Conservation (phyloP, 2,329 filamentous ascomycete species). For the Peltaster fructicola region DNA sequence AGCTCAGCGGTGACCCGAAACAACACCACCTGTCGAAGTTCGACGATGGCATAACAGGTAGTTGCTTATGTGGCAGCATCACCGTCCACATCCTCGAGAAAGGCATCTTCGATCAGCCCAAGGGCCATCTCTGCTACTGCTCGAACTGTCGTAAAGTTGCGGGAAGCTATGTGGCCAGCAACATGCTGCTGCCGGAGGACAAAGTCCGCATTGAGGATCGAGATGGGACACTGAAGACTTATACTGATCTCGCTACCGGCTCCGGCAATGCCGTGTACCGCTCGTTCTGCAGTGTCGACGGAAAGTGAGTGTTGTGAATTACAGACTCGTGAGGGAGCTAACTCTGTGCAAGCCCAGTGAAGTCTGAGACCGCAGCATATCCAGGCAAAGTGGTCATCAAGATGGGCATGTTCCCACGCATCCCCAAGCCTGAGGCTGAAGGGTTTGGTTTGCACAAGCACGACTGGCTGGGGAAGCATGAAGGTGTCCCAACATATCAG, state of each 20-base stretch:
- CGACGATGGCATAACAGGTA: constrained; percentile 20
- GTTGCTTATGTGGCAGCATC: constrained; percentile 31
- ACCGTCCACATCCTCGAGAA: constrained; percentile 31
- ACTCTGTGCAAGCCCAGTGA: constrained; percentile 27
- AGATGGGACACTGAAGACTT: constrained; percentile 28
- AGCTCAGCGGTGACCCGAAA: constrained; percentile 24
- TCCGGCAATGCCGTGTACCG: constrained; percentile 30
- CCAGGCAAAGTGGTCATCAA: constrained; percentile 31
- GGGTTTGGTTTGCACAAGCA: constrained; percentile 27
- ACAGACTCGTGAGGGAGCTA: not conserved
- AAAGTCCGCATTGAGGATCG: constrained; percentile 30
- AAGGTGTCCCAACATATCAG: constrained; percentile 22
- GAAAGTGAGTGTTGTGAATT: constrained; percentile 18
- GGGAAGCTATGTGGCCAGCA: constrained; percentile 24
- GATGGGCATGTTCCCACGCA: constrained; percentile 32
- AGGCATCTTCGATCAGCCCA: constrained; percentile 27
- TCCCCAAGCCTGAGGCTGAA: constrained; percentile 29
- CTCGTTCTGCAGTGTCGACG: constrained; percentile 29
- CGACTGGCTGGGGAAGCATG: constrained; percentile 25
- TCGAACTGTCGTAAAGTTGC: constrained; percentile 34
- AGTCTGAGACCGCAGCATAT: constrained; percentile 24
- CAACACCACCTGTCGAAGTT: constrained; percentile 19
- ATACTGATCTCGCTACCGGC: constrained; percentile 26
- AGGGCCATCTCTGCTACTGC: constrained; percentile 34
- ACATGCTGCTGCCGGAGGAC: constrained; percentile 25